Evolutionary conservation across 495 filamentous ascomycete genomes (phyloP), one percentile per base, ranked within the genome.

Genomic region (Emericellopsis terricola): DNA sequence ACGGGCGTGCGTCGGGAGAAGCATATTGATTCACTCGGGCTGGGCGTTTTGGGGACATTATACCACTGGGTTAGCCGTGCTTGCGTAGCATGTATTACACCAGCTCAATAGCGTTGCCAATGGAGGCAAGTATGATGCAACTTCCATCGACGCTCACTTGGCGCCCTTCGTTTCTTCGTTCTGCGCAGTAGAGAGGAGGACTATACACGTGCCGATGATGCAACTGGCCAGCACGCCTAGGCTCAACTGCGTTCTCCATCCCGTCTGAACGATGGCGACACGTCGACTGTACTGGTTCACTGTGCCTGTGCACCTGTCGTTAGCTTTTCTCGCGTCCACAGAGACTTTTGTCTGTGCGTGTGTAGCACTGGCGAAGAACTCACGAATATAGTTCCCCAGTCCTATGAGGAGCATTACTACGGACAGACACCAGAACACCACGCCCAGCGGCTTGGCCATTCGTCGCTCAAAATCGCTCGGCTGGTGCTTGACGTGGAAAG

Each of bases 251-350:
- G 89, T 94, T 57, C 84, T 92, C 76, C 80, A 87, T 20, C 89
- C 89, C 31, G 73, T 81, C 56, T 97, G 89, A 23, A 96, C 89
- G 37, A 97, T 62, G 0, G 89, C 89, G 17, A 64, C 60, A 42
- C 76, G 70, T 23, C 69, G 62, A 38, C 72, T 75, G 51, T 91
- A 97, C 48, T 81, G 77, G 38, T 68, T 77, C n/a, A 96, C 76
- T 1, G 85, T 86, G 42, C 69, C 59, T n/a, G n/a, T n/a, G n/a
- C n/a, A n/a, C n/a, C n/a, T n/a, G n/a, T n/a, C n/a, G n/a, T n/a
- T n/a, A n/a, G n/a, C n/a, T n/a, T n/a, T n/a, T n/a, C n/a, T n/a
- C n/a, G n/a, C n/a, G n/a, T n/a, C n/a, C n/a, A n/a, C n/a, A n/a
- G n/a, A n/a, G n/a, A n/a, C n/a, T n/a, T n/a, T n/a, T n/a, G n/a